Base-by-base conservation (phyloP, 129 eudicot species). In the Helianthus tuberosus region DNA sequence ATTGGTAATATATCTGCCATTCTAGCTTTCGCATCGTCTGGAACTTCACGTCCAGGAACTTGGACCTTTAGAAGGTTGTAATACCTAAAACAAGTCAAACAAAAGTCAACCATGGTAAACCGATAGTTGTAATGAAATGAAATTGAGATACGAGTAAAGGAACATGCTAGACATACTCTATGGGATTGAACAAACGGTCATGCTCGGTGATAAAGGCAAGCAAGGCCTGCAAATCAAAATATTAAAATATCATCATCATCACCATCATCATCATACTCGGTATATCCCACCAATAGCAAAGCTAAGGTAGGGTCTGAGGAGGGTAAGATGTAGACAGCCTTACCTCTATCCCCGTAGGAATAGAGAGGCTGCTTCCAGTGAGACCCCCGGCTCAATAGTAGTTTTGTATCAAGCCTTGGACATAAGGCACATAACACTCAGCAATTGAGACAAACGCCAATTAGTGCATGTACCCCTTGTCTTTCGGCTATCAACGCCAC, bases 41-140 rank as follows among this genome's bases (percentile, higher is more conserved):
- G 99, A 49, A 95, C 93, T n/a, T 95, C 99, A 70, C 99, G 82
- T 14, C 97, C 99, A 27, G 99, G 99, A 60, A 95, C 96, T 66
- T 82, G 83, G 49, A 95, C 86, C 80, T 87, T 89, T 57, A 95
- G 58, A 79, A 95, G 99, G 81, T 78, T 91, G 52, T 73, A 17
- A 57, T 95, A 92, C 88, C 98, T 92, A 82, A 27, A 79, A 64
- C 44, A 16, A 15, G 54, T 29, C 68, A 35, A 52, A 51, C 48
- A 69, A 9, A 69, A 51, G 35, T 52, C 64, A 51, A 55, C 39
- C 23, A 46, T 0, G 4, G 11, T n/a, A 32, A 61, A 38, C 23
- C 14, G 16, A n/a, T 64, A 64, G 67, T 39, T 27, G 29, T 39
- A 27, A 27, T 27, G 32, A 27, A 38, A 64, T 64, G 69, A 29